A percentile compares a stretch with the other conserved stretches of the same genome.
Evolutionary conservation across 129 eudicot genomes (phyloP).

Genomic region (Helianthus tuberosus): DNA sequence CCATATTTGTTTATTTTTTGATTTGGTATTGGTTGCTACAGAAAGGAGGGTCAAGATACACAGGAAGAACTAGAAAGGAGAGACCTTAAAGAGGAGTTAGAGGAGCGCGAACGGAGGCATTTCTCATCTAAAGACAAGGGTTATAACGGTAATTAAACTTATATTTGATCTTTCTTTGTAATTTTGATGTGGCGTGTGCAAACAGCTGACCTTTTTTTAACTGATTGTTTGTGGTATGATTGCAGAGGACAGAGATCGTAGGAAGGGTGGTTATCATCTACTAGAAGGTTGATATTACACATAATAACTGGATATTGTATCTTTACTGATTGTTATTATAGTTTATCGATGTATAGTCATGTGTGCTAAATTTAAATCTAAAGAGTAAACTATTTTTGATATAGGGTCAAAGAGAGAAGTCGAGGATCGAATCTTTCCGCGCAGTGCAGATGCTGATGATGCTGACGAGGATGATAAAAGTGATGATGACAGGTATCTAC

Average conservation of each 20-base stretch:
- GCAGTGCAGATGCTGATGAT: slow-evolving; percentile 95
- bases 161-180: background rate
- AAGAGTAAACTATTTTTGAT: background rate
- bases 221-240: slow-evolving; percentile 21
- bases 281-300: slow-evolving; percentile 69
- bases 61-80: slow-evolving; percentile 91
- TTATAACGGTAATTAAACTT: slow-evolving; percentile 32
- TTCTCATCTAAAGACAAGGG: slow-evolving; percentile 73
- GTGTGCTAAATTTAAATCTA: background rate
- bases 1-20: background rate
- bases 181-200: background rate
- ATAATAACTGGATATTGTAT: slow-evolving; percentile 7
- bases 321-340: background rate
- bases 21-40: slow-evolving; percentile 32
- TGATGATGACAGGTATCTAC: slow-evolving; percentile 72
- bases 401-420: slow-evolving; percentile 82
- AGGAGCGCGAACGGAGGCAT: slow-evolving; percentile 89
- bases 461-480: slow-evolving; percentile 75
- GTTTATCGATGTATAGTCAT: background rate
- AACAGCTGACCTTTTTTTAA: slow-evolving; percentile 4
- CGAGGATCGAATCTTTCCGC: slow-evolving; percentile 86
- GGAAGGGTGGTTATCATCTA: slow-evolving; percentile 76
- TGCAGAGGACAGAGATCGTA: slow-evolving; percentile 93
- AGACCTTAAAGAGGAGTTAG: slow-evolving; percentile 87
- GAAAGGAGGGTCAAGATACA: slow-evolving; percentile 99